Percentiles rank a stretch among this genome's conserved stretches.
These are phyloP conservation scores for Cyclostephanos tholiformis DNA, from an alignment of 108 stramenopile species.

Conservation along the genomic window DNA sequence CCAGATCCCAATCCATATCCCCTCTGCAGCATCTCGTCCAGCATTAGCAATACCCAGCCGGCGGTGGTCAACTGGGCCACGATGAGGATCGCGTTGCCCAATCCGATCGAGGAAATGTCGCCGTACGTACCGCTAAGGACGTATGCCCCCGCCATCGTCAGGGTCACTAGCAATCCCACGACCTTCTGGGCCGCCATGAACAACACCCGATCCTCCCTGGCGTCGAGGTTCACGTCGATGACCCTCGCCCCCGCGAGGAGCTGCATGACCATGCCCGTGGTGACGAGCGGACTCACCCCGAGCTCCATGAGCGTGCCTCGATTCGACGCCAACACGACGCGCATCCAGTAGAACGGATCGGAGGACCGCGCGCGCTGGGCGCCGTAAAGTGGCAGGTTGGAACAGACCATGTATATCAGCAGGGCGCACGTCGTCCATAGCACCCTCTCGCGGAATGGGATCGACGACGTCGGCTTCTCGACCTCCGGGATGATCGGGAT, in stretches of 20 bases:
- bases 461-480: constrained; percentile 56
- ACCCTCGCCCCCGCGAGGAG: constrained; percentile 92
- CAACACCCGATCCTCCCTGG: constrained; percentile 97
- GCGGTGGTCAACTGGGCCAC: constrained; percentile 96
- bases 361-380: constrained; percentile 94
- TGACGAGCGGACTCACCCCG: constrained; percentile 97
- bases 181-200: constrained; percentile 98
- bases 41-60: constrained; percentile 94
- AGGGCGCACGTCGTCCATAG: constrained; percentile 97
- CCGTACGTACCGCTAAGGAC: constrained; percentile 99
- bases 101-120: constrained; percentile 92
- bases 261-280: constrained; percentile 95
- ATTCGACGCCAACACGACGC: constrained; percentile 99
- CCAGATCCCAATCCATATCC: constrained; percentile 98
- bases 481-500: constrained; percentile 75
- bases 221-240: constrained; percentile 96
- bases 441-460: constrained; percentile 94
- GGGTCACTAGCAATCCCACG: constrained; percentile 98
- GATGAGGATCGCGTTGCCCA: constrained; percentile 97
- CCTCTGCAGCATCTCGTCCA: constrained; percentile 99
- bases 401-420: constrained; percentile 98
- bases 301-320: constrained; percentile 99
- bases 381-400: constrained; percentile 99
- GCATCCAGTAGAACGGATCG: constrained; percentile 99
- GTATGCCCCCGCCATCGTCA: constrained; percentile 96